These are phyloP conservation scores for Mallotus japonicus DNA, from an alignment of 441 rosid species.

Conservation along the genomic window DNA sequence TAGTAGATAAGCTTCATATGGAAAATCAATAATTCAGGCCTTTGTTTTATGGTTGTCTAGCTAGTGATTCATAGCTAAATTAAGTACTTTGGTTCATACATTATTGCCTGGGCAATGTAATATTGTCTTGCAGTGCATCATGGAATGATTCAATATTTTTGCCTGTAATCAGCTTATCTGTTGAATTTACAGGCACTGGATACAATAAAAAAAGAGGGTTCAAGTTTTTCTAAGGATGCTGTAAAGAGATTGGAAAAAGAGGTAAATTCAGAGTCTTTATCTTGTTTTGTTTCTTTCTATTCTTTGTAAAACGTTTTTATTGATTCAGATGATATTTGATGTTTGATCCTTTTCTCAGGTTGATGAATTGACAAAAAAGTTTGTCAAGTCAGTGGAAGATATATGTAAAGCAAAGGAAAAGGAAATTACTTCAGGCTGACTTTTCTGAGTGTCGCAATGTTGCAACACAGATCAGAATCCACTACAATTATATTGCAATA, in stretches of 20 bases:
- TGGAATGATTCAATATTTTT: not conserved
- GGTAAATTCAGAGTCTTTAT: constrained; percentile 38
- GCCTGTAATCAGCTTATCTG: not conserved
- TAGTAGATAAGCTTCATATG: no score
- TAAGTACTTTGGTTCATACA: not conserved
- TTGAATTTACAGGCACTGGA: constrained; percentile 66
- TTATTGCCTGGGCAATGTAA: not conserved
- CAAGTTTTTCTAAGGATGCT: constrained; percentile 76
- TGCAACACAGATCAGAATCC: not conserved
- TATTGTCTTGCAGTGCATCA: not conserved
- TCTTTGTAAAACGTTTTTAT: not conserved
- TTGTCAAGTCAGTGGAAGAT: constrained; percentile 76
- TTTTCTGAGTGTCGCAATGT: not conserved
- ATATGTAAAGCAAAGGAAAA: constrained; percentile 90
- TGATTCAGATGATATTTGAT: not conserved
- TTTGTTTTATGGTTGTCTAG: not conserved
- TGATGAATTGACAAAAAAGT: constrained; percentile 81
- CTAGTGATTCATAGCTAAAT: not conserved
- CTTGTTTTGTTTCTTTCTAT: not conserved
- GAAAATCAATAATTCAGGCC: not conserved
- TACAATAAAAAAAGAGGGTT: constrained; percentile 65
- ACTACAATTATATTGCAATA: not conserved
- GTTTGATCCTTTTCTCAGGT: constrained; percentile 40
- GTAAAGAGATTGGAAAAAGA: constrained; percentile 88
- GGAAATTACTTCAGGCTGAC: constrained; percentile 67